Evolutionary conservation across 169 alveolate genomes (phyloP), one percentile per base, ranked within the genome.

Genomic region (Cryptosporidium parvum): DNA sequence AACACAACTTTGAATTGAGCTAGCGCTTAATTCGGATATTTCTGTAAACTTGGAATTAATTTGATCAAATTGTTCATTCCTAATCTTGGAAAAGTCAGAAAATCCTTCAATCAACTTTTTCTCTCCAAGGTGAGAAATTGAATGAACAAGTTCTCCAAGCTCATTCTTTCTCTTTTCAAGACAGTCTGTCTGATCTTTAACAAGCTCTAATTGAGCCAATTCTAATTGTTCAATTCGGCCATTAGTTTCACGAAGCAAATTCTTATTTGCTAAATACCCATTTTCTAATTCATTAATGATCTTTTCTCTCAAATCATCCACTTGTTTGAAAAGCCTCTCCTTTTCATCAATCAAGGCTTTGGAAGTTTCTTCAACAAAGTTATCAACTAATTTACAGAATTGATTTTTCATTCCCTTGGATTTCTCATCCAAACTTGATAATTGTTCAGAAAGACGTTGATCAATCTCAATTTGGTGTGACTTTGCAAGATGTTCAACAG

Each of bases 301-400:
- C 21, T 59, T 62, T 14, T 75, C 86, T 26, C 73, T 31, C 42
- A 59, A 52, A 3, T 59, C 70, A 31, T 59, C 75, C 45, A 80
- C 52, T 33, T 80, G 70, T 26, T 62, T 65, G 37, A 31, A 29
- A 37, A 80, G 69, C n/a, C 23, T 31, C 10, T 80, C 68, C 37
- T 59, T 80, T 29, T 59, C 75, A 23, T 26, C 56, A 37, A 21
- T 39, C 9, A 80, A 31, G 9, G 48, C 51, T 16, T 80, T n/a
- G 23, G 52, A 45, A 16, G 89, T 37, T 35, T 65, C 75, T 31
- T 42, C 75, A 26, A 80, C 75, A 80, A 80, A 80, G 48, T 39
- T 42, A 51, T 80, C 89, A 44, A 80, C 67, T 31, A 80, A 33
- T 44, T 62, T 21, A 29, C 70, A 59, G 21, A 80, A 62, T n/a